Percentiles rank a stretch among this genome's conserved stretches.
These are phyloP conservation scores for Clarireedia hainanense DNA, from an alignment of 2,329 filamentous ascomycete genomes.

Conservation along the genomic window DNA sequence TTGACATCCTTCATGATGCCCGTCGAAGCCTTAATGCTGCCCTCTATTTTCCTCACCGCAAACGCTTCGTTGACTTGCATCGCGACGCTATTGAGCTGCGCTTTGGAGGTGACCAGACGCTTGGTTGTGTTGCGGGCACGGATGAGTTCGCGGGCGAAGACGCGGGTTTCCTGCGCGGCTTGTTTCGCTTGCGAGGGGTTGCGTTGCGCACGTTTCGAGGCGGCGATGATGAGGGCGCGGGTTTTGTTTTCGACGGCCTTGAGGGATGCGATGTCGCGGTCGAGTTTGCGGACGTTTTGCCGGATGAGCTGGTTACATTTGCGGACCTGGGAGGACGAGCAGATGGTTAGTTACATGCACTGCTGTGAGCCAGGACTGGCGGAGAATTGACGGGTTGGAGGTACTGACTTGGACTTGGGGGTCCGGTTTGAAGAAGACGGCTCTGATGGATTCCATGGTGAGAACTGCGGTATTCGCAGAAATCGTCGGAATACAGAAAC, in stretches of 20 bases:
- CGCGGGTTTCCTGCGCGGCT: constrained; percentile 73
- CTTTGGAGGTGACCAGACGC: constrained; percentile 77
- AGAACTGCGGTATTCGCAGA: neutral
- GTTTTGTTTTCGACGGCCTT: constrained; percentile 77
- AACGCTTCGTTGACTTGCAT: constrained; percentile 99
- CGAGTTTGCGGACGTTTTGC: constrained; percentile 83
- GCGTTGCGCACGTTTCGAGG: constrained; percentile 71
- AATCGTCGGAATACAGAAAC: neutral
- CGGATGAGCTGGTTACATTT: constrained; percentile 93
- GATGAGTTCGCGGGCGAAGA: constrained; percentile 82
- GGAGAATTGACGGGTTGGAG: neutral
- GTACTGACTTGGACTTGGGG: constrained; percentile 77
- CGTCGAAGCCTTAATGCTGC: constrained; percentile 75
- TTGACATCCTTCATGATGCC: constrained; percentile 98
- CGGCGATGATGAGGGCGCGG: constrained; percentile 73
- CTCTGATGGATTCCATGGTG: constrained; percentile 76
- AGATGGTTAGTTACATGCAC: neutral
- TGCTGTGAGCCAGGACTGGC: no score
- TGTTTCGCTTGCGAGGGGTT: constrained; percentile 74
- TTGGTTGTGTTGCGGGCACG: constrained; percentile 67
- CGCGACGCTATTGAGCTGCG: constrained; percentile 84
- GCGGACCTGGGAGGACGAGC: constrained; percentile 55
- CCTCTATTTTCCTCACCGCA: constrained; percentile 90
- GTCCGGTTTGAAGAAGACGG: constrained; percentile 85
- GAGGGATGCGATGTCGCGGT: constrained; percentile 79